phyloP scores from a whole-genome alignment of 208 protist genomes.

The Trypanosoma conorhini region DNA sequence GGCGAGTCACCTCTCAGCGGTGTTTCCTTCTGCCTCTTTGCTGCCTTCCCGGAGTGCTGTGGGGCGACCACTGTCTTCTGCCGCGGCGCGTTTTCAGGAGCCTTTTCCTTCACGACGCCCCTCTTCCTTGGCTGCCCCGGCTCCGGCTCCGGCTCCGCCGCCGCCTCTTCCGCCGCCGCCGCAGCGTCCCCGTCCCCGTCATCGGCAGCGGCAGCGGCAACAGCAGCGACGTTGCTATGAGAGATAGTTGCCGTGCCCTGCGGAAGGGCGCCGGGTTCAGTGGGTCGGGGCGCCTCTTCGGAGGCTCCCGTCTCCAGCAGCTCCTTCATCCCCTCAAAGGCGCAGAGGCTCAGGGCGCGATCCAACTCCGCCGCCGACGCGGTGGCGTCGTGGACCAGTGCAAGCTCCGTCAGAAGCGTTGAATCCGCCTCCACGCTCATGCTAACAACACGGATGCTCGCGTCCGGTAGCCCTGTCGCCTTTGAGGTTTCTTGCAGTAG shows the following conservation, averaged over 20 bases:
- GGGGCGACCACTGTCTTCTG: too few relatives aligned
- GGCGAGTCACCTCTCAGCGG: too few relatives aligned
- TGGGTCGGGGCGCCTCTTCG: background rate
- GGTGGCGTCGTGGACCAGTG: constrained; percentile 32
- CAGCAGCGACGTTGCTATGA: constrained; percentile 11
- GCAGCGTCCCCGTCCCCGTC: background rate
- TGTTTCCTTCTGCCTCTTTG: too few relatives aligned
- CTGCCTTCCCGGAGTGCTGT: too few relatives aligned
- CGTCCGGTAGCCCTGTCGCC: constrained; percentile 37
- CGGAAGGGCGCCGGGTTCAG: constrained; percentile 1
- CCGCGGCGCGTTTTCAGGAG: too few relatives aligned
- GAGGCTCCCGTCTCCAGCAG: constrained; percentile 28
- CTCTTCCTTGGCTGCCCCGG: too few relatives aligned
- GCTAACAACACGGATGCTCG: constrained; percentile 38
- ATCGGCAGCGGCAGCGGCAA: background rate
- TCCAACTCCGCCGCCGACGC: constrained; percentile 22
- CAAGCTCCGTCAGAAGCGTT: constrained; percentile 36
- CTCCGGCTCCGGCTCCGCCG: too few relatives aligned
- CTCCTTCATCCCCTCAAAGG: constrained; percentile 31
- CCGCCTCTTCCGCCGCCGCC: too few relatives aligned
- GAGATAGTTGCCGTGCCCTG: background rate
- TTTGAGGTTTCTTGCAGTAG: constrained; percentile 42
- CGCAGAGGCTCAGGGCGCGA: constrained; percentile 19
- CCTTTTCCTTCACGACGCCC: too few relatives aligned
- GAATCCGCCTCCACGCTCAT: constrained; percentile 28